Base-by-base conservation (phyloP, 352 stramenopile species). In the Nothophytophthora sp. region DNA sequence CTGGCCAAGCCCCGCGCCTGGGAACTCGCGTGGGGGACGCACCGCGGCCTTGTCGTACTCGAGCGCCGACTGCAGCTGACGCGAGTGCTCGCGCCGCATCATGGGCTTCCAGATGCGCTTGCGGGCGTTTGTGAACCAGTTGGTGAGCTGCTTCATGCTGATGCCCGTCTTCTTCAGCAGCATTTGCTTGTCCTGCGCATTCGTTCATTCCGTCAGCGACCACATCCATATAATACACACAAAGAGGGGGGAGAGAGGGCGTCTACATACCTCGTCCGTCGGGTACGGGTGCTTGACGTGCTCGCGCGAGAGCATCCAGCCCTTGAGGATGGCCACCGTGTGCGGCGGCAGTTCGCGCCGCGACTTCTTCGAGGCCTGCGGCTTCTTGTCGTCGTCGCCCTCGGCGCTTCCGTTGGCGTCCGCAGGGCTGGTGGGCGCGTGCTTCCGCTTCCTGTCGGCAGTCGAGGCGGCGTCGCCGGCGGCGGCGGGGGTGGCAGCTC, bases 51-150 rank as follows among this genome's bases (percentile, higher is more conserved):
- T 85, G 27, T 92, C 81, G 20, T 78, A 86, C 54, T 91, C 80
- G 45, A 89, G 81, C 3, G 73, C 77, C 10, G 55, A 87, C 54
- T 92, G 81, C 27, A 93, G 35, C 56, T 93, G 81, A 0, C 79
- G 75, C 36, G 82, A 90, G 64, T 92, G 81, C 43, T 93, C 79
- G 18, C 82, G 80, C 6, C 80, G 78, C 81, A 92, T 95, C 81
- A 95, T 92, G 37, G 86, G 86, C 42, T 93, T 94, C 86, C 86
- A 96, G 43, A 96, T 92, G 39, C 86, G 82, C 48, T 96, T 96
- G 30, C 86, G 78, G 1, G 82, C 85, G 59, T 96, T 96, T 10
- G 86, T 96, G 48, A 96, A 95, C 86, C 86, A 96, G 44, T 96
- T 93, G 3, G 86, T 96, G 37, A 96, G 80, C 67, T 96, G 86